Evolutionary conservation across 2,329 filamentous ascomycete genomes (phyloP).

Genomic region (Xylaria sp.): DNA sequence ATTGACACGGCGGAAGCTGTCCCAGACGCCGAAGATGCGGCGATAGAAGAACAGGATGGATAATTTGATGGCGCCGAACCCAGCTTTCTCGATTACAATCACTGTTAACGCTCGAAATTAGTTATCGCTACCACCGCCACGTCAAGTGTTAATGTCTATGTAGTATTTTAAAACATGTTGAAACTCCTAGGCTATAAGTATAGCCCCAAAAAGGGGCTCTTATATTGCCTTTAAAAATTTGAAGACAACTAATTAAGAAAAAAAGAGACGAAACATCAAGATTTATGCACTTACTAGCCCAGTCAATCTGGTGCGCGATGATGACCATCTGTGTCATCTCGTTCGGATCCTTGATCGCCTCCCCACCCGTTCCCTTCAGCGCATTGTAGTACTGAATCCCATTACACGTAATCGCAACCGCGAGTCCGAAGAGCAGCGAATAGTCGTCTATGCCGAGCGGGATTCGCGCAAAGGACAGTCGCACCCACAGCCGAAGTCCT

Average conservation of each 20-base stretch:
- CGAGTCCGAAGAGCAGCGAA: conserved; percentile 30
- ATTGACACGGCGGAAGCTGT: conserved; percentile 32
- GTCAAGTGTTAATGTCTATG: background rate
- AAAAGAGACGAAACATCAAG: background rate
- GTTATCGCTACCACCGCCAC: background rate
- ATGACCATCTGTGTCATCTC: conserved; percentile 30
- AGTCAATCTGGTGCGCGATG: conserved; percentile 34
- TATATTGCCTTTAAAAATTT: background rate
- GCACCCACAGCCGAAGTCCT: conserved; percentile 35
- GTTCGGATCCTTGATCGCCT: conserved; percentile 29
- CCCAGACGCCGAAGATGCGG: conserved; percentile 38
- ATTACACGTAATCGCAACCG: conserved; percentile 30
- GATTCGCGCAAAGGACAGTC: conserved; percentile 27
- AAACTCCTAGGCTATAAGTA: background rate
- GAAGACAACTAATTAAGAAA: background rate
- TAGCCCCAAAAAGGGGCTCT: background rate
- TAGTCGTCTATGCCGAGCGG: conserved; percentile 32
- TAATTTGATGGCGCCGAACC: conserved; percentile 53
- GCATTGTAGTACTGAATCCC: conserved; percentile 37
- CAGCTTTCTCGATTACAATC: conserved; percentile 38
- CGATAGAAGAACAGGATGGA: conserved; percentile 39
- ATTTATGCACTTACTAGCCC: conserved; percentile 27
- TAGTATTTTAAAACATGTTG: background rate
- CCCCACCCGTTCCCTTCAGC: conserved; percentile 37
- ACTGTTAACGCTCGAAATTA: conserved; percentile 4